These are phyloP conservation scores for Lactuca saligna DNA, from an alignment of 129 eudicot genomes.

Conservation along the genomic window DNA sequence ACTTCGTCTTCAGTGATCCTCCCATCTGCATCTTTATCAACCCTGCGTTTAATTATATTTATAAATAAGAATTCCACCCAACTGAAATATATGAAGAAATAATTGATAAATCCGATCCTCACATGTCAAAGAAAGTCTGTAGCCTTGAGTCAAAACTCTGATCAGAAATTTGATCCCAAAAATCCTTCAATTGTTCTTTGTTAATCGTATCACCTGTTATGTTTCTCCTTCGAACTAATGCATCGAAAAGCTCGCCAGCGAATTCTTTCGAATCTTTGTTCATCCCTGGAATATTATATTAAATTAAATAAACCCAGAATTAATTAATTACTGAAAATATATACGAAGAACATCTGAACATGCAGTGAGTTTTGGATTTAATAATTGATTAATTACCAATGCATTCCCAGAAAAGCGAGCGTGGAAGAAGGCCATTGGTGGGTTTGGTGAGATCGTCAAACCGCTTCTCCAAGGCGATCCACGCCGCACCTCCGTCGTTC, in stretches of 20 bases:
- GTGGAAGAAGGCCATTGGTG: conserved; percentile 58
- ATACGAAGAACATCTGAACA: background rate
- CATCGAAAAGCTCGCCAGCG: conserved; percentile 52
- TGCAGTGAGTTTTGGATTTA: background rate
- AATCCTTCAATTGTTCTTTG: conserved; percentile 48
- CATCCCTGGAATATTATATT: conserved; percentile 35
- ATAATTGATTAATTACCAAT: conserved; percentile 42
- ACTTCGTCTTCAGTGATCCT: conserved; percentile 86
- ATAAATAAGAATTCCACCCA: background rate
- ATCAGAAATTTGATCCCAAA: conserved; percentile 55
- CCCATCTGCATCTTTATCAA: conserved; percentile 88
- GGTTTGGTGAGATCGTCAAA: conserved; percentile 42
- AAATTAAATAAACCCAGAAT: background rate
- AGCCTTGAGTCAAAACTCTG: conserved; percentile 67
- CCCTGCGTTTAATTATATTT: conserved; percentile 46
- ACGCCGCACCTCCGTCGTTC: conserved; percentile 54
- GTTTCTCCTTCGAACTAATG: conserved; percentile 45
- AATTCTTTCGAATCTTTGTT: conserved; percentile 49
- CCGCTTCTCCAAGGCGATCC: conserved; percentile 60
- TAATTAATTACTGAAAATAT: background rate
- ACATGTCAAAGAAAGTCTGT: conserved; percentile 66
- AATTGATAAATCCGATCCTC: conserved; percentile 3
- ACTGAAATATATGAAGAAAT: background rate
- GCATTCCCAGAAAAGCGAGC: conserved; percentile 66
- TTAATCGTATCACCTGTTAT: conserved; percentile 37